Evolutionary conservation across 352 stramenopile species (phyloP), one percentile per base, ranked within the genome.

Genomic region (Blastocystis sp.): DNA sequence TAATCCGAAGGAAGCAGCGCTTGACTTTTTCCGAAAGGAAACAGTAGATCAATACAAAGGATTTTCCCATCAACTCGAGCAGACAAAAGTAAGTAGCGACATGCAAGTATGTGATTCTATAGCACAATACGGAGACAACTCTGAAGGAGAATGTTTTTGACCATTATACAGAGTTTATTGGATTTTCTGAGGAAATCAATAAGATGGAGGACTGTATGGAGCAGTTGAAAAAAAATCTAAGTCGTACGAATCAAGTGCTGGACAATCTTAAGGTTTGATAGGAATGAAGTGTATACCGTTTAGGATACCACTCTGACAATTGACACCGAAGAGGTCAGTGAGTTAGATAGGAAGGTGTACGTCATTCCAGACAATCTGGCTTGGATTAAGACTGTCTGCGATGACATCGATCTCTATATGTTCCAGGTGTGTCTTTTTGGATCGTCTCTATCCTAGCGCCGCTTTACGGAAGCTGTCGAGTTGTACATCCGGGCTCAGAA

Each of bases 301-400:
- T 85, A 85, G 73, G 73, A 85, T 30, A 62, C 53, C 2, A 66
- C 73, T 6, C 26, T 85, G 45, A 85, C 73, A 50, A 68, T 85
- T 9, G 73, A 85, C n/a, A 37, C 34, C 34, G 9, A 50, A 39
- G 34, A 50, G 16, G 8, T 30, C 2, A 16, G 53, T 9, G 53
- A 41, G 9, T n/a, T 26, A 9, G n/a, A 66, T 11, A 37, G 6
- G 1, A 68, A 66, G n/a, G 30, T 55, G 6, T n/a, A 56, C 30
- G 73, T 85, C 6, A 85, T 85, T 68, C 73, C 73, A 24, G 73
- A 85, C 16, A 39, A 69, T 43, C 53, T 85, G 26, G 53, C 73
- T 41, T 85, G 73, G 73, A 85, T 85, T 13, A 85, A 85, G 54
- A 85, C 73, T 37, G 73, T 85, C n/a, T 85, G 73, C 47, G 73